A percentile compares a stretch with the other conserved stretches of the same genome.
phyloP scores from a whole-genome alignment of 768 basidiomycete species.

The Russula sp. region DNA sequence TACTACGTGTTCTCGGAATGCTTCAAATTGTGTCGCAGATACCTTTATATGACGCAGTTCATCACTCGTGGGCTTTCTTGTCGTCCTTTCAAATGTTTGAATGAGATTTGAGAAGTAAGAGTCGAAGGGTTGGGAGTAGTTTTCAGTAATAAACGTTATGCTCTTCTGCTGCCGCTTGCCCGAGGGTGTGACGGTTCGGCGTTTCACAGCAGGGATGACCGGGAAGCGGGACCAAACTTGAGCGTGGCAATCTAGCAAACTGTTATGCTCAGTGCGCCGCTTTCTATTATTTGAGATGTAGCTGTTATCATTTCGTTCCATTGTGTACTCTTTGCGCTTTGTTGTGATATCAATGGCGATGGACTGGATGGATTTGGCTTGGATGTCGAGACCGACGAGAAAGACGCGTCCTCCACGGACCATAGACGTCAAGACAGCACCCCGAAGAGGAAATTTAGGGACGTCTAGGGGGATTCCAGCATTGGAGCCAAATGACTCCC shows the following conservation, averaged over 20 bases:
- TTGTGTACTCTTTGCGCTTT: constrained; percentile 50
- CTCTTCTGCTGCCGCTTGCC: constrained; percentile 31
- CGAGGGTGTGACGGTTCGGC: background rate
- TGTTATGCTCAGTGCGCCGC: constrained; percentile 37
- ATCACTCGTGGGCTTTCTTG: constrained; percentile 47
- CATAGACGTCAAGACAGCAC: constrained; percentile 41
- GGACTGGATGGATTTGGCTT: constrained; percentile 35
- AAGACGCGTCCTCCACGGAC: constrained; percentile 28
- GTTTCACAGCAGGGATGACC: background rate
- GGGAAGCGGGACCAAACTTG: too few relatives aligned
- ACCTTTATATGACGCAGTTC: constrained; percentile 37
- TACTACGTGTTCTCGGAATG: constrained; percentile 26
- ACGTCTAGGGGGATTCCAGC: constrained; percentile 39
- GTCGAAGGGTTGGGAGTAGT: constrained; percentile 27
- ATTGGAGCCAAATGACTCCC: constrained; percentile 49
- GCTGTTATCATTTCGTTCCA: constrained; percentile 38
- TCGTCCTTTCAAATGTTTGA: constrained; percentile 35
- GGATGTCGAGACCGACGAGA: constrained; percentile 37
- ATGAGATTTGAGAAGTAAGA: constrained; percentile 32
- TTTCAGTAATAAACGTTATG: constrained; percentile 42
- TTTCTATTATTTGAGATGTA: constrained; percentile 23
- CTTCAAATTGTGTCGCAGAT: constrained; percentile 29
- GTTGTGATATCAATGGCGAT: constrained; percentile 47
- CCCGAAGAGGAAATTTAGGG: constrained; percentile 25
- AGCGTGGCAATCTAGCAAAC: background rate